Percentiles rank a stretch among this genome's conserved stretches.
Evolutionary conservation across 306 rosid genomes (phyloP).

Genomic region (Dalbergia cultrata): DNA sequence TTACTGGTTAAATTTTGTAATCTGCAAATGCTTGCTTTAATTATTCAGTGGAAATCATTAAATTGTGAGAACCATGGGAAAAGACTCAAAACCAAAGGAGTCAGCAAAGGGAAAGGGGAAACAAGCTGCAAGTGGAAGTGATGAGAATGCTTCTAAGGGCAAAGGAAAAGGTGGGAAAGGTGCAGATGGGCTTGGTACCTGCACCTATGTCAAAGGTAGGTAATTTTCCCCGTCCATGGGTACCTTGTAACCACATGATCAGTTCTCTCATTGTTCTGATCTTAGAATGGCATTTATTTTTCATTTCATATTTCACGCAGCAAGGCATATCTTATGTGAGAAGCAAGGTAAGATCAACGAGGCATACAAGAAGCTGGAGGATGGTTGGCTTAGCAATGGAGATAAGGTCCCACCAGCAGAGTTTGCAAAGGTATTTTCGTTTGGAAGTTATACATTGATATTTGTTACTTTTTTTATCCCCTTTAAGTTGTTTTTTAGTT

Average conservation of each 20-base stretch:
- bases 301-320: slow-evolving; percentile 51
- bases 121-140: slow-evolving; percentile 75
- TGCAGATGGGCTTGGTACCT: slow-evolving; percentile 92
- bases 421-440: slow-evolving; percentile 81
- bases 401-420: slow-evolving; percentile 97
- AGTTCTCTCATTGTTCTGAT: slow-evolving; percentile 8
- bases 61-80: slow-evolving; percentile 74
- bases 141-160: slow-evolving; percentile 80
- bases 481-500: background rate
- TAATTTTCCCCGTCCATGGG: slow-evolving; percentile 1
- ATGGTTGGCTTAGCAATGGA: slow-evolving; percentile 93
- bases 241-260: background rate
- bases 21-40: slow-evolving; percentile 10
- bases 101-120: slow-evolving; percentile 91
- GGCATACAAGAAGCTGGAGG: slow-evolving; percentile 95
- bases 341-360: slow-evolving; percentile 98
- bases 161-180: slow-evolving; percentile 89
- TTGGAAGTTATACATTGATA: slow-evolving; percentile 12
- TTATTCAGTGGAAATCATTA: slow-evolving; percentile 31
- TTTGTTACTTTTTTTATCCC: background rate
- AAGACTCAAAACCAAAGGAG: slow-evolving; percentile 79
- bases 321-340: slow-evolving; percentile 92
- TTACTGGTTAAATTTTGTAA: slow-evolving; percentile 14
- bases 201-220: slow-evolving; percentile 92
- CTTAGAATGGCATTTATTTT: background rate